These are phyloP conservation scores for Aspergillus nanangensis DNA, from an alignment of 495 filamentous ascomycete genomes.

Conservation along the genomic window DNA sequence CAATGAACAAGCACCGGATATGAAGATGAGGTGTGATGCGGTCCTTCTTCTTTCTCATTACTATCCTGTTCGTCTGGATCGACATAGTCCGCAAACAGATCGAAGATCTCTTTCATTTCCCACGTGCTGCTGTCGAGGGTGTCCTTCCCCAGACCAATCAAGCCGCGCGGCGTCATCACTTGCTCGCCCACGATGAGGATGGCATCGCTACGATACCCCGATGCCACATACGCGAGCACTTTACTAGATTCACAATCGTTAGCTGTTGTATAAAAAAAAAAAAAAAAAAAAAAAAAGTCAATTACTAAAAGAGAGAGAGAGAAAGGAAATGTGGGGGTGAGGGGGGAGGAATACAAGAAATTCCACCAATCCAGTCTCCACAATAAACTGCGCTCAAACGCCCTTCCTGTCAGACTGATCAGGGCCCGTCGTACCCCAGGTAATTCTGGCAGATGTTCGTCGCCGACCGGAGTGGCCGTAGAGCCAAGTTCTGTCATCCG, in stretches of 20 bases:
- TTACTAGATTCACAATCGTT: conserved; percentile 38
- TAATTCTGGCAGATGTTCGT: conserved; percentile 50
- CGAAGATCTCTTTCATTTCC: conserved; percentile 59
- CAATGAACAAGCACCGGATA: conserved; percentile 73
- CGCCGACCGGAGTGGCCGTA: conserved; percentile 24
- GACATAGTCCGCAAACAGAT: conserved; percentile 32
- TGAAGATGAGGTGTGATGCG: conserved; percentile 17
- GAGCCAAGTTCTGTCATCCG: conserved; percentile 36
- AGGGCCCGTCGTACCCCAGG: conserved; percentile 53
- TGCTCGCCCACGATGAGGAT: conserved; percentile 60
- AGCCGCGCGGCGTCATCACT: conserved; percentile 64
- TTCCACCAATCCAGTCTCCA: conserved; percentile 64
- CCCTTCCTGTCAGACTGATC: conserved; percentile 69
- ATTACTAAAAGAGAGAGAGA: background rate
- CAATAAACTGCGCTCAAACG: conserved; percentile 65
- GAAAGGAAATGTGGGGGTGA: conserved; percentile 3
- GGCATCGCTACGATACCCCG: conserved; percentile 64
- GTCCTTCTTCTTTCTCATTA: background rate
- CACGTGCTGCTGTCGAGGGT: conserved; percentile 56
- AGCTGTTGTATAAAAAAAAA: background rate
- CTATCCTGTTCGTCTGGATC: background rate
- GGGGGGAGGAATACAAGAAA: conserved; percentile 45
- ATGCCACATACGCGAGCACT: conserved; percentile 52
- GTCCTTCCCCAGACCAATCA: conserved; percentile 61
- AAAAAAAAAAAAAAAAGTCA: background rate